Percentiles rank a stretch among this genome's conserved stretches.
These are phyloP conservation scores for Cercospora berteroae DNA, from an alignment of 2,329 filamentous ascomycete species.

Conservation along the genomic window DNA sequence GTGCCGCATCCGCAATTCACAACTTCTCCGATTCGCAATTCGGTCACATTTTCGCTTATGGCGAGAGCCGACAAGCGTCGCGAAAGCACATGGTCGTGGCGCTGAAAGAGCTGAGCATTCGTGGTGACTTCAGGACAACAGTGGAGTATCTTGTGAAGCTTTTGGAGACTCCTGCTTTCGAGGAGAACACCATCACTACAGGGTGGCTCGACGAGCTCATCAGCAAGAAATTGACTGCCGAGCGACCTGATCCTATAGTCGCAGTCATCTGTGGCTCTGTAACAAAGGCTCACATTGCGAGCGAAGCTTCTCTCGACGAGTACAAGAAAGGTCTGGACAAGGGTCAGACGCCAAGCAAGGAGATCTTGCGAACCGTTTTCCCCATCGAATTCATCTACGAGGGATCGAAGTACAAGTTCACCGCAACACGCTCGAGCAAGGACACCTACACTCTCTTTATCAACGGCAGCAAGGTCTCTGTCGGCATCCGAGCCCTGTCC, in stretches of 20 bases:
- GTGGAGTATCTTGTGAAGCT: slow-evolving; percentile 99
- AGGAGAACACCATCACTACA: slow-evolving; percentile 98
- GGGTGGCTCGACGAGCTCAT: slow-evolving; percentile 99
- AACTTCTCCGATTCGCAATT: slow-evolving; percentile 99
- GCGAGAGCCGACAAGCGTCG: slow-evolving; percentile 93
- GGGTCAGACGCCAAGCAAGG: slow-evolving; percentile 94
- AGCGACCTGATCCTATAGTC: slow-evolving; percentile 88
- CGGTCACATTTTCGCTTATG: slow-evolving; percentile 98
- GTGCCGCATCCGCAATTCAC: slow-evolving; percentile 94
- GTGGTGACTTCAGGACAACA: slow-evolving; percentile 97
- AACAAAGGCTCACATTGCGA: slow-evolving; percentile 92
- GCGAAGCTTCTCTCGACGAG: slow-evolving; percentile 81
- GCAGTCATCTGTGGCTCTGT: slow-evolving; percentile 95
- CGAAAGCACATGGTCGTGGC: slow-evolving; percentile 99
- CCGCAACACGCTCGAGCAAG: slow-evolving; percentile 82
- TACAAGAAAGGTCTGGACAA: slow-evolving; percentile 89
- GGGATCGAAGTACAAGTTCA: slow-evolving; percentile 95
- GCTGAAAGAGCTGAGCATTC: slow-evolving; percentile 97
- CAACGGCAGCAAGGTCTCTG: slow-evolving; percentile 94
- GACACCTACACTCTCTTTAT: slow-evolving; percentile 98
- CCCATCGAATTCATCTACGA: slow-evolving; percentile 98
- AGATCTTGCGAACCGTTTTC: slow-evolving; percentile 96
- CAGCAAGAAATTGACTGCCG: slow-evolving; percentile 93
- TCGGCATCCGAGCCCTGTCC: slow-evolving; percentile 87
- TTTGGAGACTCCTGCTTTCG: slow-evolving; percentile 94